Base-by-base conservation (phyloP, 331 rosid species). In the Telfairia occidentalis region DNA sequence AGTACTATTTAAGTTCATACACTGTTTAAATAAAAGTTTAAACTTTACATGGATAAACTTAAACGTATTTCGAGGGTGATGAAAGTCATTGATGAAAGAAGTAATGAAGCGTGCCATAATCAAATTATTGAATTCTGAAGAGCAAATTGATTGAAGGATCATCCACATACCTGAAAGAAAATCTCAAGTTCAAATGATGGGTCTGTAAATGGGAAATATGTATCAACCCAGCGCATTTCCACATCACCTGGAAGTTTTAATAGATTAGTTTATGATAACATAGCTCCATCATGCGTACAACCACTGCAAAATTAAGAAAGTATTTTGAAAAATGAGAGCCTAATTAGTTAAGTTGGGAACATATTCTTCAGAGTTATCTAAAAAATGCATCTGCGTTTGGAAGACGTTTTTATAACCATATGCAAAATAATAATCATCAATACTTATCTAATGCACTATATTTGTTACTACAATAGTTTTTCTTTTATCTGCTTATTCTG, bases 161-260 rank as follows among this genome's bases (percentile, higher is more conserved):
- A 77, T 40, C 38, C 49, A 70, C 70, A 53, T 86, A 90, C 99
- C 96, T 92, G 79, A 78, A 95, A 95, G 82, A 87, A 92, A 55
- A 95, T 92, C 86, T 95, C 97, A 65, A 95, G 99, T 81, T 95
- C 99, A 83, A 90, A 92, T 34, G 97, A 95, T 23, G 99, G 99
- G 81, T 89, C 77, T 54, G 99, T 95, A 82, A 95, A 95, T 38
- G 99, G 97, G 77, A 92, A 90, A 82, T 92, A 95, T 48, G 99
- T 87, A 84, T 95, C 97, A 71, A 95, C 88, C 99, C 99, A 95
- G 46, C 96, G 97, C 95, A 91, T 91, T 79, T 95, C 97, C 78
- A 95, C 97, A 53, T 84, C 83, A 82, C 99, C 99, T 95, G 86
- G 76, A 80, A 83, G 65, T 38, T 76, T 78, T n/a, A 77, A 57